Evolutionary conservation across 208 protist genomes (phyloP).

Genomic region (Wallacemonas collosoma): DNA sequence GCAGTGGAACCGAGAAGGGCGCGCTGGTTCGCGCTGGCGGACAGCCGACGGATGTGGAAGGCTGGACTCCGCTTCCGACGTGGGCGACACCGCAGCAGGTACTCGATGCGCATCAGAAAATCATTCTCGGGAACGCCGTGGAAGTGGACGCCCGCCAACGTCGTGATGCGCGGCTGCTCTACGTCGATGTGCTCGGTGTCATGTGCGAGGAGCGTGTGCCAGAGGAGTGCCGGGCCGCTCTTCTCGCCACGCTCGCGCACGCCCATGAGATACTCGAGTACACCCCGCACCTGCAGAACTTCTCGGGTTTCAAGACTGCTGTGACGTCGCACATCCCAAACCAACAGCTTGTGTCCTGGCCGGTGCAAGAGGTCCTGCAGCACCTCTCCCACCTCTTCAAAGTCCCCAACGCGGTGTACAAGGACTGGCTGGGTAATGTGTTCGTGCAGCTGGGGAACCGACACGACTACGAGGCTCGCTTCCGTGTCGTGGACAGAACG

Average conservation of each 20-base stretch:
- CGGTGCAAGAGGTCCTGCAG: conserved; percentile 59
- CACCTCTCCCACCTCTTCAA: conserved; percentile 51
- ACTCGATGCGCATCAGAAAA: conserved; percentile 35
- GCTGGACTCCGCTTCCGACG: neutral
- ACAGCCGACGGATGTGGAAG: neutral
- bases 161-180: conserved; percentile 36
- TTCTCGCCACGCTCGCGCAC: conserved; percentile 31
- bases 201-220: conserved; percentile 33
- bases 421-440: conserved; percentile 42
- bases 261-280: conserved; percentile 32
- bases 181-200: conserved; percentile 50
- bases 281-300: conserved; percentile 26
- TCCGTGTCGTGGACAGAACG: conserved; percentile 58
- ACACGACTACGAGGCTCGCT: conserved; percentile 67
- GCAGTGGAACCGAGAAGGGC: neutral
- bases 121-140: conserved; percentile 40
- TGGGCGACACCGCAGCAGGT: conserved; percentile 30
- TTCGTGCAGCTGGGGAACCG: conserved; percentile 15
- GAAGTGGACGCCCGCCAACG: conserved; percentile 38
- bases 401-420: conserved; percentile 36
- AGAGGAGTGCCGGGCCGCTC: conserved; percentile 30
- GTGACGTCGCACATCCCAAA: conserved; percentile 17
- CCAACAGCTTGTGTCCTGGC: conserved; percentile 42
- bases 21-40: no score
- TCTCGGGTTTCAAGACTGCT: conserved; percentile 26